Evolutionary conservation across 2,329 filamentous ascomycete species (phyloP).

Genomic region (Apiospora hydei): DNA sequence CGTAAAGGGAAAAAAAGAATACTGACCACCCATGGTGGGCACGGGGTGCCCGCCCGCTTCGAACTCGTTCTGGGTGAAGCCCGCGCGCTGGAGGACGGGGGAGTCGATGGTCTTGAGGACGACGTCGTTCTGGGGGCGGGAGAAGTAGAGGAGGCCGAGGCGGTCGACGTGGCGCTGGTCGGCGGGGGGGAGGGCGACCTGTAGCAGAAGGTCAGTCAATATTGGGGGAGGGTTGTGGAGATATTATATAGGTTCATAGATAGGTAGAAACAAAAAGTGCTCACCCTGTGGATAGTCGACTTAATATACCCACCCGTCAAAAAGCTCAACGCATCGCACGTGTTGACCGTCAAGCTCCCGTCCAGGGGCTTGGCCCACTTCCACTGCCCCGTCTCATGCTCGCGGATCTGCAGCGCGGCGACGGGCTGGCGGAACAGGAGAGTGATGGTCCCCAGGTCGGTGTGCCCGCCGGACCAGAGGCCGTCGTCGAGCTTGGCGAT

Average conservation of each 20-base stretch:
- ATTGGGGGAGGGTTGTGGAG: neutral
- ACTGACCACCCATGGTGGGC: conserved; percentile 44
- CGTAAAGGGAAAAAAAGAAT: neutral
- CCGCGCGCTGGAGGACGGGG: conserved; percentile 44
- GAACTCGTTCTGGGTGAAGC: conserved; percentile 47
- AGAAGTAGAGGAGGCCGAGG: conserved; percentile 59
- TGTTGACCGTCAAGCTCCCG: conserved; percentile 56
- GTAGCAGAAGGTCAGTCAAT: conserved; percentile 28
- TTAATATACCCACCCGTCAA: conserved; percentile 54
- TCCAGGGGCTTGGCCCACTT: conserved; percentile 54
- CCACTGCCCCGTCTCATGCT: conserved; percentile 51
- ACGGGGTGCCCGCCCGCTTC: conserved; percentile 41
- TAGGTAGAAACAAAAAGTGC: neutral
- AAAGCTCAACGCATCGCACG: conserved; percentile 53
- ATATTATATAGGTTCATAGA: neutral
- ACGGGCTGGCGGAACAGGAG: conserved; percentile 64
- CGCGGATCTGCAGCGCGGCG: conserved; percentile 57
- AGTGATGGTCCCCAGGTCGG: conserved; percentile 61
- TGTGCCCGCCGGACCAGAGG: conserved; percentile 56
- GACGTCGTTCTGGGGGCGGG: conserved; percentile 51
- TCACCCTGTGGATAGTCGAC: conserved; percentile 44
- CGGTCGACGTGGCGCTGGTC: conserved; percentile 54
- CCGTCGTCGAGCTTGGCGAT: conserved; percentile 48
- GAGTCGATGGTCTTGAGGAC: conserved; percentile 47
- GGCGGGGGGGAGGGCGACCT: conserved; percentile 48